Percentiles rank a stretch among this genome's conserved stretches.
These are phyloP conservation scores for Torulaspora delbrueckii DNA, from an alignment of 805 yeast genomes.

Conservation along the genomic window DNA sequence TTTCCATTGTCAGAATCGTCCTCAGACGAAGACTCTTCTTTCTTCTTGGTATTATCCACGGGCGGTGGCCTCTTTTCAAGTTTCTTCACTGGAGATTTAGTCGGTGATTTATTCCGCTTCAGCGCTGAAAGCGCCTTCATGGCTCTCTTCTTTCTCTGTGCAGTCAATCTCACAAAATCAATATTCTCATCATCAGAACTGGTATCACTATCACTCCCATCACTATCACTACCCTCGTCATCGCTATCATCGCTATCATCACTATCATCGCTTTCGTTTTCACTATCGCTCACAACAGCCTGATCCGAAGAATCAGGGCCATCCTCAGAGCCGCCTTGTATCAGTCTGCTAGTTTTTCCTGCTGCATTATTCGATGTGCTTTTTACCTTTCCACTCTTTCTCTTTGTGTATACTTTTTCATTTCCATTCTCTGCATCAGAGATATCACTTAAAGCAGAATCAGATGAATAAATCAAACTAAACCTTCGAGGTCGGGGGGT, in stretches of 20 bases:
- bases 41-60: constrained; percentile 35
- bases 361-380: constrained; percentile 26
- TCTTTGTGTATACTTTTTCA: constrained; percentile 14
- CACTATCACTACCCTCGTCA: constrained; percentile 37
- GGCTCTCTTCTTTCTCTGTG: constrained; percentile 56
- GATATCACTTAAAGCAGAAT: constrained; percentile 38
- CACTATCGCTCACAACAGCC: constrained; percentile 30
- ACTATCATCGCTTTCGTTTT: constrained; percentile 22
- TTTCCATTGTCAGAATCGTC: constrained; percentile 8
- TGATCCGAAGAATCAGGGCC: constrained; percentile 26
- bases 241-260: constrained; percentile 29
- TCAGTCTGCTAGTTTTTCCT: constrained; percentile 36
- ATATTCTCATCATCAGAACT: constrained; percentile 64
- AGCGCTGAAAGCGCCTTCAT: constrained; percentile 43
- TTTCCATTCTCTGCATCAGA: constrained; percentile 32
- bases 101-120: constrained; percentile 35
- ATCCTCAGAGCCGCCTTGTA: constrained; percentile 29
- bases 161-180: constrained; percentile 68
- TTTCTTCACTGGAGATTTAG: constrained; percentile 16
- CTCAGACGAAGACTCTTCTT: constrained; percentile 38
- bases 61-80: constrained; percentile 3
- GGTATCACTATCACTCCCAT: constrained; percentile 35
- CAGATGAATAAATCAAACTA: constrained; percentile 42
- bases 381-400: constrained; percentile 16
- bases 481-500: constrained; percentile 38